Base-by-base conservation (phyloP, 306 rosid genomes). In the Ochetophila trinervis region DNA sequence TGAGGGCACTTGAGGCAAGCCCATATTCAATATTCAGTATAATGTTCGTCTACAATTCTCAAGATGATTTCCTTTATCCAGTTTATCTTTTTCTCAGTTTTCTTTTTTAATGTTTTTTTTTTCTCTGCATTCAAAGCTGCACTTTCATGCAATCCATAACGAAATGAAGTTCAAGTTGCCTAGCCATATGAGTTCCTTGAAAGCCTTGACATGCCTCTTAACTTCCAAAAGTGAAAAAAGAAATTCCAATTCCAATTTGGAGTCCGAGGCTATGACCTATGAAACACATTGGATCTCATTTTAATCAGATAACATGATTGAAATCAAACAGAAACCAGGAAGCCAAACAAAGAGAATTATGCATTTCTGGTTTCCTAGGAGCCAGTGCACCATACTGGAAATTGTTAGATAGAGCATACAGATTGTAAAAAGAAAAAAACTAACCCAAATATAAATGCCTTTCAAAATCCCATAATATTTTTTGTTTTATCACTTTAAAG, bases 1-100 rank as follows among this genome's bases (percentile, higher is more conserved):
- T 23, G 88, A 74, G 72, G 88, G 53, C 65, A 79, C 76, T 44
- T 89, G 88, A 53, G 94, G 88, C 54, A 87, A 81, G 35, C 95
- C 91, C 95, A 85, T 89, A 65, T 77, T 69, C 78, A 69, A 69
- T 37, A 21, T 63, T 63, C 32, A 50, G 40, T 40, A 66, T 3
- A 64, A 20, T 21, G 27, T 72, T 71, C 70, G 6, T 77, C 73
- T 22, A 60, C 74, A 78, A 4, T 36, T n/a, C 55, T 76, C 58
- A 55, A 64, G 62, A 30, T 52, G 45, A 12, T 53, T 53, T 48
- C 35, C 51, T 51, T 83, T 62, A 19, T 53, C 62, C 2, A 51
- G 21, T 60, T 53, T 63, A 52, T 62, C 61, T 69, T 22, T 47
- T 64, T 36, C 51, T 21, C 37, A 21, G 19, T 30, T 50, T 18